Conservation (phyloP, 1,139 yeast species). For the Candida smagusa region DNA sequence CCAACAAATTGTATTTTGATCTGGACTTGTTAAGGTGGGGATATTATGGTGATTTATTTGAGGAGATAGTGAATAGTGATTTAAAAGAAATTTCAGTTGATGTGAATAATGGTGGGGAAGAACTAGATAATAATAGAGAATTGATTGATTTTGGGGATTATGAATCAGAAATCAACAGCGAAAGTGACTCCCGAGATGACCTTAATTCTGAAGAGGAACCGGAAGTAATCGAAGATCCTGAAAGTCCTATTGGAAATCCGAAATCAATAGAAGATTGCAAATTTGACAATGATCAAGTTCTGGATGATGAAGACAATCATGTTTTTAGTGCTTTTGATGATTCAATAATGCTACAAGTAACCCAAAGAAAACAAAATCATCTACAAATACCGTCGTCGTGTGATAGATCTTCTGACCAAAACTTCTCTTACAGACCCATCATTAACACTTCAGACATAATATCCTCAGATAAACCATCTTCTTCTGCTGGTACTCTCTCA, state of each 20-base stretch:
- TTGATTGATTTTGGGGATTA: too few species aligned
- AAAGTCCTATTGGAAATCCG: too few species aligned
- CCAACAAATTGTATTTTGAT: constrained; percentile 9
- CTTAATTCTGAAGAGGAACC: neutral
- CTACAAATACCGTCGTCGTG: constrained; percentile 15
- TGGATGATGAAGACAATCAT: constrained; percentile 6
- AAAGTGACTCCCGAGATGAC: constrained; percentile 9
- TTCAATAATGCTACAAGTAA: constrained; percentile 8
- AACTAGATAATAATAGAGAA: neutral
- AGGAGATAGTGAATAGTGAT: neutral
- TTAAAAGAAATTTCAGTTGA: too few species aligned
- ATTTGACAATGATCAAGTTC: constrained; percentile 3
- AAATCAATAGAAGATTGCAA: too few species aligned
- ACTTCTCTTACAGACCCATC: too few species aligned
- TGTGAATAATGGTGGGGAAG: too few species aligned
- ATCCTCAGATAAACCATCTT: too few species aligned
- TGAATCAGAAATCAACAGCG: too few species aligned
- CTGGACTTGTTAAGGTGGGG: constrained; percentile 22
- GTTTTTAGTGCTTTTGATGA: constrained; percentile 10
- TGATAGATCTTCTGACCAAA: constrained; percentile 1
- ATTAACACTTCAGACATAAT: too few species aligned
- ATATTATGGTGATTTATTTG: constrained; percentile 1
- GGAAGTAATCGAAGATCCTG: constrained; percentile 9
- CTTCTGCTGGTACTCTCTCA: too few species aligned
- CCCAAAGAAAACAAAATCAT: constrained; percentile 6